Evolutionary conservation across 2,329 filamentous ascomycete species (phyloP), one percentile per base, ranked within the genome.

Genomic region (Xylariaceae sp.): DNA sequence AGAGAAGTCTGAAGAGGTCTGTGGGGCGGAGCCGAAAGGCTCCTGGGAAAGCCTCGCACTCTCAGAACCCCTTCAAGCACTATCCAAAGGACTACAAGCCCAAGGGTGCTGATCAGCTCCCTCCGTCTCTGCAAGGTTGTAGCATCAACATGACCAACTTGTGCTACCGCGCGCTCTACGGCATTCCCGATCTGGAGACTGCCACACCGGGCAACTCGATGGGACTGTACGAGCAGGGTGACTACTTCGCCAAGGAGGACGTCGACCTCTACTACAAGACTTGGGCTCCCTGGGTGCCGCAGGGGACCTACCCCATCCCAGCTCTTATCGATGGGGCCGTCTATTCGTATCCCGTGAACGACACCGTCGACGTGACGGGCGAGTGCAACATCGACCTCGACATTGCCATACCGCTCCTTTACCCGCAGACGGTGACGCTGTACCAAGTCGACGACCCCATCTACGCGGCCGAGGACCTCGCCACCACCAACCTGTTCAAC

Each of bases 401-500:
- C 14, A 50, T 50, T 8, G 51, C 49, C 12, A 36, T 58, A 5
- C 58, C 52, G 31, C 53, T 60, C 42, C 58, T 58, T 1, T 64
- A 67, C 34, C 64, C 63, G 48, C 42, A 51, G 14, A 30, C 55
- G 3, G 58, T 61, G 29, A 53, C 57, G n/a, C 19, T 36, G 14
- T 36, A 38, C 31, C 43, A 40, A 15, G 38, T 36, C 2, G 39
- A 44, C 12, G 34, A 30, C 5, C 16, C 22, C 3, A 8, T 12
- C 7, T 10, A 7, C 8, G 8, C 9, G 9, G 13, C 25, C 13
- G 7, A 27, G 7, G 25, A 27, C 7, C 16, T 28, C 18, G 31
- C 11, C 1, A 23, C 23, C 7, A 12, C 17, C 9, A 39, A 44
- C 42, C 11, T 38, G 11, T 14, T 40, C 18, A 66, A 67, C 45